Evolutionary conservation across 352 stramenopile species (phyloP), one percentile per base, ranked within the genome.

Genomic region (Pythium brachiatum): DNA sequence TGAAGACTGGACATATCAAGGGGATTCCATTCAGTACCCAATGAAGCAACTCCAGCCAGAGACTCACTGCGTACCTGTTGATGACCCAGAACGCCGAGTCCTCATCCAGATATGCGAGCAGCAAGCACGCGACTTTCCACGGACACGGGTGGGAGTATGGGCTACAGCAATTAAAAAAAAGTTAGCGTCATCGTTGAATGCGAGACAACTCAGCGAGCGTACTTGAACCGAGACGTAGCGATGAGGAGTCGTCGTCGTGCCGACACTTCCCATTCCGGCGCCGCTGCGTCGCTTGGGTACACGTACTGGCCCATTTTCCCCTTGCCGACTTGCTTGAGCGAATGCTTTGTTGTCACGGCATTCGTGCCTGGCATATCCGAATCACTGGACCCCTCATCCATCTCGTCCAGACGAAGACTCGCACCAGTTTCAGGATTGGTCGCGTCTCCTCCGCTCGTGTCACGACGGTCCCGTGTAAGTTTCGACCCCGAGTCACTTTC

Each of bases 21-120:
- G n/a, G n/a, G n/a, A n/a, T n/a, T n/a, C n/a, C n/a, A n/a, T n/a
- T n/a, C n/a, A n/a, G n/a, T n/a, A n/a, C n/a, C n/a, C n/a, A 25
- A 7, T 55, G 20, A 51, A 25, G 13, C 39, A 52, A 23, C 16
- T n/a, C n/a, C n/a, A n/a, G n/a, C n/a, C n/a, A n/a, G n/a, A 44
- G 3, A 18, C 23, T 44, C 7, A 36, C 34, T 48, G 23, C 41
- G 7, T 73, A 92, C 83, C 83, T 89, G 67, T 93, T 91, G 50
- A 87, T 78, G 43, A 93, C 82, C 84, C 84, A 93, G 51, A 93
- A 93, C 4, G 79, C 75, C 12, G 69, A 86, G 31, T 91, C 84
- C 76, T 93, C 84, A 56, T 93, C 84, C 6, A 91, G 66, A 26
- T 93, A 93, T 0, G 82, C 82, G 25, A 93, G 58, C 11, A 93